Conservation (phyloP, 1,139 yeast species). For the Pneumocystis oryctolagi region DNA sequence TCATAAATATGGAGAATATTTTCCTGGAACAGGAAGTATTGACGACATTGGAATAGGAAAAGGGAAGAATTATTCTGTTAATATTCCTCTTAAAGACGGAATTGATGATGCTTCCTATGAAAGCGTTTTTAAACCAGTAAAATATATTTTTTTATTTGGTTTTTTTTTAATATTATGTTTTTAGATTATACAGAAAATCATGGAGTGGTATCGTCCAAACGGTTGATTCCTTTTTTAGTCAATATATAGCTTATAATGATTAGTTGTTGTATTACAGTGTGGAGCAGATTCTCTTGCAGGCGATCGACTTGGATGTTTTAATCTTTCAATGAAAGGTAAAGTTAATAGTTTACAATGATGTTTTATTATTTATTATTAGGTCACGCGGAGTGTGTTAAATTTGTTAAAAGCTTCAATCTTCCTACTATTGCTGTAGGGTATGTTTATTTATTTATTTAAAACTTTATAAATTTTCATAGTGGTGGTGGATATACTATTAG, state of each 20-base stretch:
- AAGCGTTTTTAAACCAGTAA: slow-evolving; percentile 68
- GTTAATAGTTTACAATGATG: neutral
- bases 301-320: slow-evolving; percentile 56
- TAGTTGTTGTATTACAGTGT: slow-evolving; percentile 38
- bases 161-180: slow-evolving; percentile 23
- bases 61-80: slow-evolving; percentile 72
- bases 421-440: slow-evolving; percentile 89
- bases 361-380: slow-evolving; percentile 19
- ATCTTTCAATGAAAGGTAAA: slow-evolving; percentile 45
- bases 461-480: neutral
- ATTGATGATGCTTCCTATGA: slow-evolving; percentile 78
- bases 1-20: slow-evolving; percentile 89
- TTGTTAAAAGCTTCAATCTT: slow-evolving; percentile 65
- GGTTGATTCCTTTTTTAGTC: slow-evolving; percentile 37
- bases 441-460: slow-evolving; percentile 44
- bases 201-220: slow-evolving; percentile 87
- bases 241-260: neutral
- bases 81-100: slow-evolving; percentile 80
- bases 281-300: slow-evolving; percentile 34
- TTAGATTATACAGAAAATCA: slow-evolving; percentile 34
- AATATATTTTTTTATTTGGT: neutral
- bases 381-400: slow-evolving; percentile 86
- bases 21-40: slow-evolving; percentile 87
- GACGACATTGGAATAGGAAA: slow-evolving; percentile 77
- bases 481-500: slow-evolving; percentile 39